Evolutionary conservation across 2,329 filamentous ascomycete species (phyloP).

Genomic region (Cladorrhinum sp.): DNA sequence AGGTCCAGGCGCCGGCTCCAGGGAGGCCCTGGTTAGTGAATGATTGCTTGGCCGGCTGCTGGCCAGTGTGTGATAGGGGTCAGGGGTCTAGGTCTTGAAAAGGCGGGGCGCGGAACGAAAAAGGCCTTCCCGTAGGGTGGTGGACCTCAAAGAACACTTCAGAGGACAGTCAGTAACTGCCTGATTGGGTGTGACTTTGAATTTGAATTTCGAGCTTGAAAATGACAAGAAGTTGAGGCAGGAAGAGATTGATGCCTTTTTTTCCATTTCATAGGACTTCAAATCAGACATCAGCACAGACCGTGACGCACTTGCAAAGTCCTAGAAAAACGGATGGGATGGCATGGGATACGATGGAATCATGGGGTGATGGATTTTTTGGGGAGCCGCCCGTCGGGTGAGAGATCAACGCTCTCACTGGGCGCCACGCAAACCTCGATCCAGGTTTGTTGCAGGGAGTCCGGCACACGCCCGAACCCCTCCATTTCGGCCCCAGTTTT

Average conservation of each 20-base stretch:
- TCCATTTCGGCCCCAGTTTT: background rate
- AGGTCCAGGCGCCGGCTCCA: constrained; percentile 6
- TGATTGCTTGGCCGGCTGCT: constrained; percentile 9
- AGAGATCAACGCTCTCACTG: background rate
- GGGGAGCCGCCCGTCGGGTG: background rate
- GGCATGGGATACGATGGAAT: background rate
- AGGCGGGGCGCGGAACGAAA: constrained; percentile 7
- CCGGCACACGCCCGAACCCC: background rate
- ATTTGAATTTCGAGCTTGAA: background rate
- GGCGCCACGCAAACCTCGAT: background rate
- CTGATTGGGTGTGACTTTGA: background rate
- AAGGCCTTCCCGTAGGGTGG: background rate
- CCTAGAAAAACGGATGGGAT: background rate
- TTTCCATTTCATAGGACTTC: background rate
- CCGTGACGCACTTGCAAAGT: background rate
- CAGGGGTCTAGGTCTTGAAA: constrained; percentile 12
- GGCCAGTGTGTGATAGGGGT: constrained; percentile 13
- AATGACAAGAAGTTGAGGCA: background rate
- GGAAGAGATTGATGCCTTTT: background rate
- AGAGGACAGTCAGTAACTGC: background rate
- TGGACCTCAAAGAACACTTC: background rate
- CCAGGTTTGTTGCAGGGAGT: background rate
- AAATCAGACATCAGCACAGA: background rate
- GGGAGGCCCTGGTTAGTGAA: constrained; percentile 7
- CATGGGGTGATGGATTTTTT: background rate